Evolutionary conservation across 1,139 yeast species (phyloP).

Genomic region (Pichia sp.): DNA sequence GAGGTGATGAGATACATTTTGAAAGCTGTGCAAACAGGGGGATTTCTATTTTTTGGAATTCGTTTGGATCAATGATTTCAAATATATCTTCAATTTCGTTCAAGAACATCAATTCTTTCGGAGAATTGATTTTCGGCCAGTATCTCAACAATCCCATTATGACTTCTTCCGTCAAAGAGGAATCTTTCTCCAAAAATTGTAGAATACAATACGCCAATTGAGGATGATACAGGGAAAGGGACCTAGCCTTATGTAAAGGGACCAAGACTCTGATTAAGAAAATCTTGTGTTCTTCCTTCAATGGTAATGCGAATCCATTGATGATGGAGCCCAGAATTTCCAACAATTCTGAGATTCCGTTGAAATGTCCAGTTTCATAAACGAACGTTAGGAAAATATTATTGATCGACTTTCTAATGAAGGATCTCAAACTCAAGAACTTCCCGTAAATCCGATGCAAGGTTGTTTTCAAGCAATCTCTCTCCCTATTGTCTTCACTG

Average conservation of each 20-base stretch:
- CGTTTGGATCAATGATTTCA: conserved; percentile 92
- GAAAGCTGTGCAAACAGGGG: conserved; percentile 93
- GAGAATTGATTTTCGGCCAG: conserved; percentile 96
- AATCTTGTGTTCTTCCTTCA: conserved; percentile 93
- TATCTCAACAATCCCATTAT: conserved; percentile 86
- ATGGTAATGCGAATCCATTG: conserved; percentile 95
- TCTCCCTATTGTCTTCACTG: conserved; percentile 93
- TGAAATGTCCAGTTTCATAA: conserved; percentile 92
- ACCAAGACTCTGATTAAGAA: conserved; percentile 83
- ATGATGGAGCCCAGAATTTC: conserved; percentile 95
- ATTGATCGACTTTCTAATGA: conserved; percentile 85
- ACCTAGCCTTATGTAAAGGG: conserved; percentile 89
- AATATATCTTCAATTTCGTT: conserved; percentile 95
- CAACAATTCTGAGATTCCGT: conserved; percentile 91
- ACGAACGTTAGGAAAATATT: conserved; percentile 90
- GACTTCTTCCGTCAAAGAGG: conserved; percentile 87
- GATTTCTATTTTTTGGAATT: conserved; percentile 85
- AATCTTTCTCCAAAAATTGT: conserved; percentile 93
- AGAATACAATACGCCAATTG: conserved; percentile 96
- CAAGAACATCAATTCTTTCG: conserved; percentile 92
- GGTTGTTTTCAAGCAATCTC: conserved; percentile 92
- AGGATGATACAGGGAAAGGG: conserved; percentile 87
- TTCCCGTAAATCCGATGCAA: conserved; percentile 95
- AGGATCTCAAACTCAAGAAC: conserved; percentile 83
- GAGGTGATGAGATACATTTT: conserved; percentile 91